These are phyloP conservation scores for Thymus quinquecostatus DNA, from an alignment of 257 asterid genomes.

Conservation along the genomic window DNA sequence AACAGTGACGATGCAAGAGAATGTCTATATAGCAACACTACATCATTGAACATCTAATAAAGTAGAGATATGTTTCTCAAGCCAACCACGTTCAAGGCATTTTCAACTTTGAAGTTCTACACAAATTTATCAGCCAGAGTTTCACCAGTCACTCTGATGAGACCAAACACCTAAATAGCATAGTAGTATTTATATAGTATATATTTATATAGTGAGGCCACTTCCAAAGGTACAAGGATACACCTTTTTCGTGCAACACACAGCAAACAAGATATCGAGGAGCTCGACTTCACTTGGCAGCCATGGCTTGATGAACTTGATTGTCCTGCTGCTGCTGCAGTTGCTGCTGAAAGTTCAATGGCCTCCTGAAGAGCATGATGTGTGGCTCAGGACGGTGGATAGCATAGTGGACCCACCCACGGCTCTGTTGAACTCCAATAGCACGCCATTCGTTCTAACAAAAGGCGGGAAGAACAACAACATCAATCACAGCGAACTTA, in stretches of 20 bases:
- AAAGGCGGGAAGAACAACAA: not conserved
- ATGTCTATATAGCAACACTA: not conserved
- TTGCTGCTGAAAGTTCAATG: slow-evolving; percentile 85
- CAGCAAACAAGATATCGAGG: not conserved
- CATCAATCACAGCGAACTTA: not conserved
- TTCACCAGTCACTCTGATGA: slow-evolving; percentile 16
- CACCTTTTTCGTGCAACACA: slow-evolving; percentile 30
- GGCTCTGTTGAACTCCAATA: slow-evolving; percentile 94
- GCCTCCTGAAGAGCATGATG: slow-evolving; percentile 98
- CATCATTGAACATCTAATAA: not conserved
- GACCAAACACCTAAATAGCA: slow-evolving; percentile 23
- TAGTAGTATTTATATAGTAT: not conserved
- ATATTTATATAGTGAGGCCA: slow-evolving; percentile 22
- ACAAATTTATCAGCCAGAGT: slow-evolving; percentile 12
- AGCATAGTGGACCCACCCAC: slow-evolving; percentile 98
- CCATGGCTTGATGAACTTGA: slow-evolving; percentile 40
- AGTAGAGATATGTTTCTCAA: slow-evolving; percentile 16
- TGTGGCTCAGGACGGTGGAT: slow-evolving; percentile 98
- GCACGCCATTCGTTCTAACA: slow-evolving; percentile 91
- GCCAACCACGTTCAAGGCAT: not conserved
- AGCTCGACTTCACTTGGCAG: slow-evolving; percentile 38
- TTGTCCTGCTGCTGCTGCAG: slow-evolving; percentile 84
- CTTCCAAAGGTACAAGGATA: slow-evolving; percentile 34
- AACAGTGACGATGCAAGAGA: slow-evolving; percentile 8
- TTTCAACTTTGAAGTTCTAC: slow-evolving; percentile 30